phyloP scores from a whole-genome alignment of 331 rosid genomes.

The Ulmus americana region DNA sequence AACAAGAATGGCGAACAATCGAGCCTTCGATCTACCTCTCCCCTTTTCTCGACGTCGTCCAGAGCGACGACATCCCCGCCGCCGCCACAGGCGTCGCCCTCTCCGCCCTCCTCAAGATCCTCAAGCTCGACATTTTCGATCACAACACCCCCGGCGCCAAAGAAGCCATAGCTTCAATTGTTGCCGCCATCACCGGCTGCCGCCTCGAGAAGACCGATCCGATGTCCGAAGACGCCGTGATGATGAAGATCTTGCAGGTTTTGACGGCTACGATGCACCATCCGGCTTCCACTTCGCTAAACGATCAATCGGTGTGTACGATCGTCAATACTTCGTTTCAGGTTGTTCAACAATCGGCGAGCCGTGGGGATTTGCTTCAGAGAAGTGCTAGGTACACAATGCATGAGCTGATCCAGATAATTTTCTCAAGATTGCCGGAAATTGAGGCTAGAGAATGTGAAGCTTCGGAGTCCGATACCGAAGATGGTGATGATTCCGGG shows the following conservation, averaged over 20 bases:
- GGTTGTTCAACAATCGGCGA: constrained; percentile 62
- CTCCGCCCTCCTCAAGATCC: constrained; percentile 52
- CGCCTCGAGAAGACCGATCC: constrained; percentile 71
- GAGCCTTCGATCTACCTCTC: constrained; percentile 65
- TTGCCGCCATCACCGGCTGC: constrained; percentile 47
- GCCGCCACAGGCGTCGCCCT: constrained; percentile 69
- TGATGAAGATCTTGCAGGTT: constrained; percentile 80
- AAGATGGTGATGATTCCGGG: constrained; percentile 32
- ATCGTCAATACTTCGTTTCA: constrained; percentile 69
- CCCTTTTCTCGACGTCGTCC: constrained; percentile 72
- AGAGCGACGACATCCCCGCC: constrained; percentile 63
- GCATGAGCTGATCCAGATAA: constrained; percentile 74
- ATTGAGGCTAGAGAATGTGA: constrained; percentile 30
- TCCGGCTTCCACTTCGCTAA: constrained; percentile 42
- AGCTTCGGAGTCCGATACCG: constrained; percentile 43
- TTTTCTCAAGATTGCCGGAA: constrained; percentile 55
- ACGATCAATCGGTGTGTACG: constrained; percentile 60
- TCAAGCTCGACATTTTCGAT: constrained; percentile 62
- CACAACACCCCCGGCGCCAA: constrained; percentile 54
- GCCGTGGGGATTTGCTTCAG: constrained; percentile 65
- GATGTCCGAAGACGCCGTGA: constrained; percentile 59
- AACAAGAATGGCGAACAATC: constrained; percentile 66
- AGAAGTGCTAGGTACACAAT: constrained; percentile 63
- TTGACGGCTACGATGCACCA: constrained; percentile 54
- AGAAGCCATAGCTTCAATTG: constrained; percentile 49